phyloP scores from a whole-genome alignment of 1,284 basidiomycete genomes.

The Earliella scabrosa region DNA sequence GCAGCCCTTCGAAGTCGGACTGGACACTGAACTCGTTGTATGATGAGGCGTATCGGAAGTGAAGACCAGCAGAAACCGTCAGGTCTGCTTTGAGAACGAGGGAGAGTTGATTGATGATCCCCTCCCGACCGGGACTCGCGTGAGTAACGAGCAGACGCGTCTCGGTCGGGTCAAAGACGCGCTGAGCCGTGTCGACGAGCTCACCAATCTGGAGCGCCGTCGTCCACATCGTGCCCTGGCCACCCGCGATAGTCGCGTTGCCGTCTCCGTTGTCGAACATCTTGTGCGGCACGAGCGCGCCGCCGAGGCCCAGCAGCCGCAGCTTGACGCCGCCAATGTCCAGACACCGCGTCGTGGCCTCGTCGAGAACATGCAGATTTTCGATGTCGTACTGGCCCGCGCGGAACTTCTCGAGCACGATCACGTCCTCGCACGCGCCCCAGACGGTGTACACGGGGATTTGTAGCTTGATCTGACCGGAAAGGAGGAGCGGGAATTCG shows the following conservation, averaged over 20 bases:
- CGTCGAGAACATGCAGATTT: conserved; percentile 92
- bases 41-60: conserved; percentile 95
- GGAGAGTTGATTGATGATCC: conserved; percentile 89
- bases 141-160: conserved; percentile 94
- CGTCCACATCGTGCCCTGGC: conserved; percentile 99
- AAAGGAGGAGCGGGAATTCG: conserved; percentile 91
- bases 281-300: conserved; percentile 95
- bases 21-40: conserved; percentile 99
- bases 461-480: conserved; percentile 86
- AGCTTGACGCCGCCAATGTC: conserved; percentile 95
- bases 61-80: conserved; percentile 92
- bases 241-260: conserved; percentile 94
- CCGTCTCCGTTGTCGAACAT: conserved; percentile 98
- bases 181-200: conserved; percentile 95
- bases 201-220: conserved; percentile 98
- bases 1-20: conserved; percentile 88
- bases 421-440: conserved; percentile 97
- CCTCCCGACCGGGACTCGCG: conserved; percentile 91
- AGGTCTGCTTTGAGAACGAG: conserved; percentile 93
- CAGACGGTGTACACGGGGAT: conserved; percentile 97
- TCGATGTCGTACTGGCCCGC: conserved; percentile 81
- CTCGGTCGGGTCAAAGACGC: conserved; percentile 91
- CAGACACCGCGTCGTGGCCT: conserved; percentile 89
- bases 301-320: conserved; percentile 92
- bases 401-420: conserved; percentile 92